Evolutionary conservation across 306 rosid species (phyloP).

Genomic region (Quercus cerris): DNA sequence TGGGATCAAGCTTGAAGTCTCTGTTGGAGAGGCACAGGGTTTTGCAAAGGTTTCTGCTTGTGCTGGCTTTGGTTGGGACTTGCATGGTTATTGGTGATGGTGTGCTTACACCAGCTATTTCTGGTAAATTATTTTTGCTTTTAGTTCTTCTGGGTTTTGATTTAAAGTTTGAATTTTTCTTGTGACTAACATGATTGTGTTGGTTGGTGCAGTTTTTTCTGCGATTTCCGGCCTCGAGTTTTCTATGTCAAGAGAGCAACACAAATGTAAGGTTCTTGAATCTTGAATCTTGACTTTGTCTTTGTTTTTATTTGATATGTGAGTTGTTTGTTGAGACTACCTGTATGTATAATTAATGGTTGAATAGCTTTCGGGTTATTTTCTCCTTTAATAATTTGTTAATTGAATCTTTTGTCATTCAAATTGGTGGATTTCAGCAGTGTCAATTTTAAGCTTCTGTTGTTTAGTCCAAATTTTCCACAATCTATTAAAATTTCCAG

Average conservation of each 20-base stretch:
- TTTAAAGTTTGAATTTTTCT: conserved; percentile 1
- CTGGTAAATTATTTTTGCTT: conserved; percentile 44
- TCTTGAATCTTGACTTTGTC: background rate
- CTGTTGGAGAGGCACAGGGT: conserved; percentile 67
- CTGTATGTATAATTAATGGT: background rate
- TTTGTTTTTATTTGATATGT: background rate
- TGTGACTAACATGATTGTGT: conserved; percentile 23
- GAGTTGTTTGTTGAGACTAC: conserved; percentile 13
- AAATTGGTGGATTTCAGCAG: background rate
- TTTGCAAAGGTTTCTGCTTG: conserved; percentile 71
- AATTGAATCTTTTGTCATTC: background rate
- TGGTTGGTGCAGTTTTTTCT: conserved; percentile 70
- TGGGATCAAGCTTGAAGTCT: conserved; percentile 48
- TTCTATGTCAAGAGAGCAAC: conserved; percentile 74
- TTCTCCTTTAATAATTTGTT: conserved; percentile 6
- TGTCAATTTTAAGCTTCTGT: background rate
- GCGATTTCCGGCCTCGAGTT: conserved; percentile 96
- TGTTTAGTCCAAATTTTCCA: background rate
- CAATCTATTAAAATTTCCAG: background rate
- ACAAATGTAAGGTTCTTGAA: conserved; percentile 53
- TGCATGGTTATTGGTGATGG: conserved; percentile 99
- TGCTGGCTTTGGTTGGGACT: conserved; percentile 87
- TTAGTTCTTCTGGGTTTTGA: background rate
- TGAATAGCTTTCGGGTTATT: conserved; percentile 3
- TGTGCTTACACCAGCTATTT: conserved; percentile 85